Evolutionary conservation across 2,329 filamentous ascomycete genomes (phyloP).

Genomic region (Pseudogymnoascus pannorum): DNA sequence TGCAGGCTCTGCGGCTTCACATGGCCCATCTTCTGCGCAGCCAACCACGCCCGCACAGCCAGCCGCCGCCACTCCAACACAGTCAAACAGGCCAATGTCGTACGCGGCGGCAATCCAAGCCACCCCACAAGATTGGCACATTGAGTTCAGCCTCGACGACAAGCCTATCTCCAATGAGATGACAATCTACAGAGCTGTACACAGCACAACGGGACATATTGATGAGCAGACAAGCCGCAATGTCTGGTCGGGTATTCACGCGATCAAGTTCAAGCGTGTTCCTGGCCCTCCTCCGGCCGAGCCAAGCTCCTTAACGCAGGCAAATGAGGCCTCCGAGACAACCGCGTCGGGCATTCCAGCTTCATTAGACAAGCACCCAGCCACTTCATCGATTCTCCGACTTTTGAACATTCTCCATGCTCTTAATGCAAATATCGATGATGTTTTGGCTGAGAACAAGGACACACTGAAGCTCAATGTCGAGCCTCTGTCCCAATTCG

Average conservation of each 20-base stretch:
- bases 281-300: conserved; percentile 74
- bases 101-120: conserved; percentile 80
- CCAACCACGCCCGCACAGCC: conserved; percentile 26
- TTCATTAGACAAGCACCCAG: conserved; percentile 75
- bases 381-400: conserved; percentile 78
- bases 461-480: conserved; percentile 62
- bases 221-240: conserved; percentile 66
- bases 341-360: conserved; percentile 59
- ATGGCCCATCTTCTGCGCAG: conserved; percentile 34
- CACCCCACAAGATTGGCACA: conserved; percentile 88
- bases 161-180: conserved; percentile 84
- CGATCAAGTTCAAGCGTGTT: conserved; percentile 85
- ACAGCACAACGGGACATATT: conserved; percentile 46
- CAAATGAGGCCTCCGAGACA: conserved; percentile 43
- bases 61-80: conserved; percentile 35
- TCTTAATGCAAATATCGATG: conserved; percentile 86
- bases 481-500: conserved; percentile 86
- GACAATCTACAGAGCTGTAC: conserved; percentile 91
- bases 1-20: conserved; percentile 36
- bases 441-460: conserved; percentile 75
- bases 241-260: conserved; percentile 84
- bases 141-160: conserved; percentile 84
- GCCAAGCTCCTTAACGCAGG: conserved; percentile 51
- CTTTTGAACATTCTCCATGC: conserved; percentile 86
- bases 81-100: conserved; percentile 60